A percentile compares a stretch with the other conserved stretches of the same genome.
phyloP scores from a whole-genome alignment of 257 asterid genomes.

The Asclepias syriaca region DNA sequence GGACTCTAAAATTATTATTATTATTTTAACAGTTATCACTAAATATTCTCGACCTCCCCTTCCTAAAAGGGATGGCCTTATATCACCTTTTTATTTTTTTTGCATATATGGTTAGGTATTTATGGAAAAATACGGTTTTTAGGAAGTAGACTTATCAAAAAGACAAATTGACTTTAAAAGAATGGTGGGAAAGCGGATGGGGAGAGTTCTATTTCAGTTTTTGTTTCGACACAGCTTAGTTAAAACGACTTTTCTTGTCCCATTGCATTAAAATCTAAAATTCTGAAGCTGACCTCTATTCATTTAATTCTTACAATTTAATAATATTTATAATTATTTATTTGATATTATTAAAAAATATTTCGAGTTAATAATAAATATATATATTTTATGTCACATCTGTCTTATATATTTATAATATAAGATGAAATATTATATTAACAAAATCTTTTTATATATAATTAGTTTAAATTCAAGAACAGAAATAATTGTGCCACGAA shows the following conservation, averaged over 20 bases:
- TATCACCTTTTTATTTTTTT: slow-evolving; percentile 20
- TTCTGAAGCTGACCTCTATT: no score
- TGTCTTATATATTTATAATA: no score
- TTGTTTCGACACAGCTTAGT: slow-evolving; percentile 35
- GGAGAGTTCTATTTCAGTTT: slow-evolving; percentile 7
- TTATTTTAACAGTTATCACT: not conserved
- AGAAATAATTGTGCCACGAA: no score
- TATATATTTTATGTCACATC: no score
- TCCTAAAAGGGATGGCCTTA: slow-evolving; percentile 10
- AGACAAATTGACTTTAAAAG: not conserved
- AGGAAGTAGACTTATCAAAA: slow-evolving; percentile 17
- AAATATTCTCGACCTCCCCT: not conserved
- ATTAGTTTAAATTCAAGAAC: no score
- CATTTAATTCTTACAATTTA: no score
- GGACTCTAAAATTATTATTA: not conserved
- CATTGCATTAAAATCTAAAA: no score
- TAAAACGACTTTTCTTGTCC: not conserved
- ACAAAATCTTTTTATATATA: no score
- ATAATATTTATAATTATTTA: no score
- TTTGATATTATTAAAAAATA: no score
- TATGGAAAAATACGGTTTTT: slow-evolving; percentile 23
- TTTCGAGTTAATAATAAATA: no score
- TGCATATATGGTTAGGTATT: slow-evolving; percentile 34
- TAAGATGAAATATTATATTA: no score
- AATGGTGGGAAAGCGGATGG: slow-evolving; percentile 14